phyloP scores from a whole-genome alignment of 257 asterid species.

The Datura wrightii region DNA sequence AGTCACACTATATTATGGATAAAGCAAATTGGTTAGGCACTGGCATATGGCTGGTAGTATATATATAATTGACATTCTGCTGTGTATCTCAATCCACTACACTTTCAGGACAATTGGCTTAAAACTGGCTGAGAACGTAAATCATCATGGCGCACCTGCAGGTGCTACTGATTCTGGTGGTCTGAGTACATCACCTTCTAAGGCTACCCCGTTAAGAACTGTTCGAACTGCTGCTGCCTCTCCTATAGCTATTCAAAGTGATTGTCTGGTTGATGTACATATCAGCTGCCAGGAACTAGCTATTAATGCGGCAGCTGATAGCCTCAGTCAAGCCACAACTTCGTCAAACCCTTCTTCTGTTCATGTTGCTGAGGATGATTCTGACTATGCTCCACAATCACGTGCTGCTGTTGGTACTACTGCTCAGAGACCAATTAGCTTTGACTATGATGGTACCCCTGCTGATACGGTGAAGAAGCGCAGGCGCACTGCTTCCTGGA shows the following conservation, averaged over 20 bases:
- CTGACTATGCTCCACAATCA: slow-evolving; percentile 62
- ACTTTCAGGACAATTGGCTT: slow-evolving; percentile 62
- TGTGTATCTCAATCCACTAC: slow-evolving; percentile 34
- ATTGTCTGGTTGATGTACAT: slow-evolving; percentile 36
- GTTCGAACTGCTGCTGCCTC: slow-evolving; percentile 33
- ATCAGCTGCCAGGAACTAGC: slow-evolving; percentile 43
- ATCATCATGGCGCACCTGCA: slow-evolving; percentile 47
- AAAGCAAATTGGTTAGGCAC: not conserved
- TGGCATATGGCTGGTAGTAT: slow-evolving; percentile 11
- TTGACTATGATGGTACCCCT: slow-evolving; percentile 64
- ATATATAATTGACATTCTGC: slow-evolving; percentile 32
- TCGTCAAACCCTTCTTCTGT: slow-evolving; percentile 59
- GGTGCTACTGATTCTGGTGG: slow-evolving; percentile 44
- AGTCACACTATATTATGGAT: slow-evolving; percentile 3
- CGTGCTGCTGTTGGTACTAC: slow-evolving; percentile 44
- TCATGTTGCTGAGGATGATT: slow-evolving; percentile 56
- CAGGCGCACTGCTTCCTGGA: slow-evolving; percentile 76
- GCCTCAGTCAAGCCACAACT: slow-evolving; percentile 55
- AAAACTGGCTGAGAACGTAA: slow-evolving; percentile 71
- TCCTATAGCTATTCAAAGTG: slow-evolving; percentile 23
- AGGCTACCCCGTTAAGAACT: not conserved
- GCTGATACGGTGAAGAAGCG: slow-evolving; percentile 95
- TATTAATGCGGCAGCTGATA: slow-evolving; percentile 48
- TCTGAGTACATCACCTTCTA: slow-evolving; percentile 27
- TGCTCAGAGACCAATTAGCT: slow-evolving; percentile 45